A percentile compares a stretch with the other conserved stretches of the same genome.
Conservation (phyloP, 2,329 filamentous ascomycete genomes). For the Diaporthe longicolla region DNA sequence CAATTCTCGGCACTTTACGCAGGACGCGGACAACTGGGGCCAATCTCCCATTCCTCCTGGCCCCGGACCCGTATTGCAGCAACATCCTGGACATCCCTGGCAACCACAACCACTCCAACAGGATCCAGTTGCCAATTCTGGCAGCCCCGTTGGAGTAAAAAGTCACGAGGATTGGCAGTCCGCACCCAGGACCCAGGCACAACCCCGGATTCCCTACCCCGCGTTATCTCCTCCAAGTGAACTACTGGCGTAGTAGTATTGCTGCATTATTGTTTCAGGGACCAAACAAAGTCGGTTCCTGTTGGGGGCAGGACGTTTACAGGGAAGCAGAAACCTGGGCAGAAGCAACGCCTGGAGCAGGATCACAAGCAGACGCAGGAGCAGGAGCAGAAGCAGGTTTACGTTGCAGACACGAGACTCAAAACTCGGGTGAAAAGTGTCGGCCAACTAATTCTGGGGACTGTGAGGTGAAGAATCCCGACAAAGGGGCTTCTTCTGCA, state of each 20-base stretch:
- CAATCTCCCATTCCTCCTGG: constrained; percentile 9
- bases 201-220: constrained; percentile 30
- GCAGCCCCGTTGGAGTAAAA: constrained; percentile 31
- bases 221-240: not conserved
- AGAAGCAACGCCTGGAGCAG: constrained; percentile 10
- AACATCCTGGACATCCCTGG: constrained; percentile 15
- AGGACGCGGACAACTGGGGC: constrained; percentile 24
- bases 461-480: constrained; percentile 3
- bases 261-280: not conserved
- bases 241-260: constrained; percentile 14
- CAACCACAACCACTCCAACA: not conserved
- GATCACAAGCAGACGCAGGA: not conserved
- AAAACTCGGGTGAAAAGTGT: not conserved
- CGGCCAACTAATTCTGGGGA: not conserved
- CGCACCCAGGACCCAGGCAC: not conserved
- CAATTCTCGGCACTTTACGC: constrained; percentile 36
- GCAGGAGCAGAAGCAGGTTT: not conserved
- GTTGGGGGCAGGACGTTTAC: not conserved
- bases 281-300: not conserved
- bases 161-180: constrained; percentile 24
- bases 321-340: not conserved
- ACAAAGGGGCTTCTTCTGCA: not conserved
- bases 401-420: not conserved
- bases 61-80: constrained; percentile 12
- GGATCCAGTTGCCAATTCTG: constrained; percentile 27